Percentiles rank a stretch among this genome's conserved stretches.
Conservation (phyloP, 768 basidiomycete species). For the Rhodosporidiobolus sp. region DNA sequence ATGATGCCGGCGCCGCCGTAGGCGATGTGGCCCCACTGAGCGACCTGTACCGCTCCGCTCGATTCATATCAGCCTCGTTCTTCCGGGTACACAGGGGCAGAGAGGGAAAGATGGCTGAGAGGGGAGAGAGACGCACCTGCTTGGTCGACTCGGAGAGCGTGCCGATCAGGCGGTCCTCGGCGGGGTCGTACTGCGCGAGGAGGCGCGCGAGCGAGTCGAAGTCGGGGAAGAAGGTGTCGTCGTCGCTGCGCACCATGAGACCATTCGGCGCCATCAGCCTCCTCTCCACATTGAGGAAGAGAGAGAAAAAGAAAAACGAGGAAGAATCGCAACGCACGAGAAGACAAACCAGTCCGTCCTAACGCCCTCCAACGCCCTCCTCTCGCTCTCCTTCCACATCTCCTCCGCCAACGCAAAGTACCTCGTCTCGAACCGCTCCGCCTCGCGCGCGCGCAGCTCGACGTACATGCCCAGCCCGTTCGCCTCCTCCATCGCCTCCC, state of each 20-base stretch:
- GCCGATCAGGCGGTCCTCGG: conserved; percentile 30
- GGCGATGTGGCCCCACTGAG: conserved; percentile 38
- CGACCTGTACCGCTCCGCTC: conserved; percentile 9
- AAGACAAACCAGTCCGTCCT: conserved; percentile 39
- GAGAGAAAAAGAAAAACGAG: too few relatives aligned
- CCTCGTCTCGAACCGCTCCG: conserved; percentile 40
- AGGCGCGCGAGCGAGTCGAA: conserved; percentile 29
- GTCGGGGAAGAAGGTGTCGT: conserved; percentile 42
- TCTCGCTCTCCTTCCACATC: conserved; percentile 28
- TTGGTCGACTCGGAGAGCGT: conserved; percentile 37
- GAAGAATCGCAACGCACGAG: conserved; percentile 19
- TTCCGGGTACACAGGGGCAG: too few relatives aligned
- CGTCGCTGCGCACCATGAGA: conserved; percentile 20
- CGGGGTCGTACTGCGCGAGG: conserved; percentile 11
- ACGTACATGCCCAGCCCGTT: conserved; percentile 30
- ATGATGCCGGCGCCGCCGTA: conserved; percentile 38
- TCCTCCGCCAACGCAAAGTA: conserved; percentile 39
- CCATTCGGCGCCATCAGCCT: too few relatives aligned
- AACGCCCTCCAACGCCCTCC: conserved; percentile 14
- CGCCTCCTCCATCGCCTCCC: conserved; percentile 36
- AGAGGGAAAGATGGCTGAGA: not conserved
- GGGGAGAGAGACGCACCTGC: conserved; percentile 20
- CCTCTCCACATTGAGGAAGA: too few relatives aligned
- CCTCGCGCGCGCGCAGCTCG: conserved; percentile 20
- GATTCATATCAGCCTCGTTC: not conserved